These are phyloP conservation scores for Cyberlindnera euphorbiiphila DNA, from an alignment of 805 yeast genomes.

Conservation along the genomic window DNA sequence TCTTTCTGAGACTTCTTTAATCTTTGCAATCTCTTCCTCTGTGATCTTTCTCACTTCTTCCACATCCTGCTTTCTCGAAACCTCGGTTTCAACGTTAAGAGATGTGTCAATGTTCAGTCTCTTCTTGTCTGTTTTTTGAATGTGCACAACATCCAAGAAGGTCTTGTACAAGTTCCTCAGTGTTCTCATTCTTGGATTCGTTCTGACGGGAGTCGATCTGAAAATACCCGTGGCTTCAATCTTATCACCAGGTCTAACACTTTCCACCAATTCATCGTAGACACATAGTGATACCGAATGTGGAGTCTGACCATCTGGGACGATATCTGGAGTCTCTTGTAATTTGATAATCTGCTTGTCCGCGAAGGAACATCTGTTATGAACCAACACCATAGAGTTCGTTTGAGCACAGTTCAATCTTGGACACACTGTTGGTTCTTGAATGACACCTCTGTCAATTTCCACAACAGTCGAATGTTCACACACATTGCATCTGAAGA, in stretches of 20 bases:
- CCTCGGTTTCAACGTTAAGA: conserved; percentile 45
- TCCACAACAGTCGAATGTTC: conserved; percentile 89
- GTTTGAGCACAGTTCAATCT: conserved; percentile 76
- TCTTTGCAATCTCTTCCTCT: conserved; percentile 63
- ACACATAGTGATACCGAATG: conserved; percentile 92
- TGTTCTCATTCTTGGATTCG: conserved; percentile 80
- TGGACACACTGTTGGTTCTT: conserved; percentile 94
- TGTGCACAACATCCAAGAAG: conserved; percentile 89
- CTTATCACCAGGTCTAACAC: conserved; percentile 94
- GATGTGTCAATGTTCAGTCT: conserved; percentile 78
- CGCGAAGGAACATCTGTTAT: conserved; percentile 88
- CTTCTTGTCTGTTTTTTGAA: conserved; percentile 78
- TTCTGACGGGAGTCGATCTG: conserved; percentile 87
- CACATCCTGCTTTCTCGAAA: conserved; percentile 60
- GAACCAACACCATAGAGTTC: conserved; percentile 86
- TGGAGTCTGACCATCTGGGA: conserved; percentile 98
- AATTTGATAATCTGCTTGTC: conserved; percentile 92
- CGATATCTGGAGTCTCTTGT: conserved; percentile 94
- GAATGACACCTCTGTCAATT: conserved; percentile 90
- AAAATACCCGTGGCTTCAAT: conserved; percentile 94
- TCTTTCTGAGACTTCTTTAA: conserved; percentile 58
- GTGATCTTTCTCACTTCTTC: conserved; percentile 71
- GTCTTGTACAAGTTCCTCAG: conserved; percentile 85
- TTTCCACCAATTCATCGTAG: conserved; percentile 92
- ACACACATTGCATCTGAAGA: conserved; percentile 92